These are phyloP conservation scores for Fraxinus baroniana DNA, from an alignment of 305 asterid genomes.

Conservation along the genomic window DNA sequence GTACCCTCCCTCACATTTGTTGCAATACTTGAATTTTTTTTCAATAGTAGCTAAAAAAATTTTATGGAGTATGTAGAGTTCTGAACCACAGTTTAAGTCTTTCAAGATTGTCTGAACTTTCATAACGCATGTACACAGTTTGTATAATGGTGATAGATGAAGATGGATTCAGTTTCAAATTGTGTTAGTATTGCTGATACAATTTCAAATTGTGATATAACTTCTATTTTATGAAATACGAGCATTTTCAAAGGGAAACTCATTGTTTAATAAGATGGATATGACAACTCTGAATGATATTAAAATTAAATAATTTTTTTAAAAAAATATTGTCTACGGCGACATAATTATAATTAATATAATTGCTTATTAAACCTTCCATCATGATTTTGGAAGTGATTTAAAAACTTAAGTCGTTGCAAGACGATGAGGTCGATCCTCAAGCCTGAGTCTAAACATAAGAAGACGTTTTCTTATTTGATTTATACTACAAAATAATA, in stretches of 20 bases:
- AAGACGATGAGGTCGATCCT: too few relatives aligned
- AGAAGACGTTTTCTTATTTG: too few relatives aligned
- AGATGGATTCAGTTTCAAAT: neutral
- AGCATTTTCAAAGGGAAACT: neutral
- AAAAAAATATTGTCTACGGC: neutral
- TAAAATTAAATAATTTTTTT: too few relatives aligned
- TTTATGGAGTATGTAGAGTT: neutral
- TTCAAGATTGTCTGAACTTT: neutral
- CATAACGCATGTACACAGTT: neutral
- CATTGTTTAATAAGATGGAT: neutral
- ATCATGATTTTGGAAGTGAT: too few relatives aligned
- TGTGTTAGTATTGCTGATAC: neutral
- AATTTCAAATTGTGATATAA: too few relatives aligned
- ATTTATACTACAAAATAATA: too few relatives aligned
- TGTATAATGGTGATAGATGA: neutral
- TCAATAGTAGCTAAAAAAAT: neutral
- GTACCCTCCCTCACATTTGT: neutral
- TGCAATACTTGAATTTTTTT: neutral
- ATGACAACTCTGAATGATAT: neutral
- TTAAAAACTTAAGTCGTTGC: too few relatives aligned
- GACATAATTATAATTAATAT: neutral
- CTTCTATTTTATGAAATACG: neutral
- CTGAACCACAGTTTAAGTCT: slow-evolving; percentile 3
- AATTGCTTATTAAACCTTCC: neutral
- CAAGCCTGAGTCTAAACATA: too few relatives aligned